Base-by-base conservation (phyloP, 371 early-diverging fungal genomes). In the Lichtheimia ornata region DNA sequence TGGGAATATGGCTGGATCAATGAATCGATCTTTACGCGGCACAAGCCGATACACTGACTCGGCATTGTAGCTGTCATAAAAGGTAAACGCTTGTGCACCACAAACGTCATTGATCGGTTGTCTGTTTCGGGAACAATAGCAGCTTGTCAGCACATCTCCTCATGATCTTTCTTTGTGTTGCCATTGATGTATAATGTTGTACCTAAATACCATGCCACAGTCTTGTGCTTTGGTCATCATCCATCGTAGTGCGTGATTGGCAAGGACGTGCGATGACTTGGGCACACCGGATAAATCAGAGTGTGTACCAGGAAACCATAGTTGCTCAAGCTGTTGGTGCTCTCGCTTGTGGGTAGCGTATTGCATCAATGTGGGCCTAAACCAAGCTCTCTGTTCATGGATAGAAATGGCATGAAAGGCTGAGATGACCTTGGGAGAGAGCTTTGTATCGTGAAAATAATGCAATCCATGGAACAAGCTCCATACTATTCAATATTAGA, bases 281-380 rank as follows among this genome's bases (percentile, higher is more conserved):
- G 58, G 47, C 20, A 53, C 66, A 17, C 67, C 75, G 5, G 71
- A 71, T 14, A 76, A 63, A 50, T 76, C 77, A 5, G 56, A 50
- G 41, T 76, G 77, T 62, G 67, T 67, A 20, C 77, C 77, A 17
- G 77, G 77, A 54, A 76, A 76, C 77, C 77, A 76, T 2, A 71
- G 35, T 59, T 76, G 73, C 40, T 69, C 67, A 4, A 76, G 47
- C 14, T 43, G 58, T 43, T 76, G 77, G 15, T 65, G 41, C 2
- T 56, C 56, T 13, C 30, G 17, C 2, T 60, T 65, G 18, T 28
- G 24, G 0, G 51, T 18, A 4, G 67, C 58, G 53, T 56, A 71
- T 0, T 53, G 50, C 77, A 76, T 76, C 0, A 73, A 47, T 0
- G 73, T 67, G 2, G 73, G 73, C 14, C 59, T 14, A 57, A 73